Evolutionary conservation across 2,329 filamentous ascomycete species (phyloP).

Genomic region (Ophiostoma sp.): DNA sequence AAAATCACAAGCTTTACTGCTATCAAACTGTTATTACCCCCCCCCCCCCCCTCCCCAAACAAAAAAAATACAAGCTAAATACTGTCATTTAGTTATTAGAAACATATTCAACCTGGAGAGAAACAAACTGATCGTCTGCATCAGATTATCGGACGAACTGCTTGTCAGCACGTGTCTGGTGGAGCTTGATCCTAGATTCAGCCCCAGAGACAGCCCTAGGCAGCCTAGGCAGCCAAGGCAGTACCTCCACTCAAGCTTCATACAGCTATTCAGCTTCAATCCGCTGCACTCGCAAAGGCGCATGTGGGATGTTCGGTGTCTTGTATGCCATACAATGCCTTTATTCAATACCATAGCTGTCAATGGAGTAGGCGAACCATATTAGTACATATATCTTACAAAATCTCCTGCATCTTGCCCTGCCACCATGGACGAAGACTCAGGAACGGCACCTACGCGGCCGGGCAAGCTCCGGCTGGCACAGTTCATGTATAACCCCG

Average conservation of each 20-base stretch:
- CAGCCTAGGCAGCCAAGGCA: background rate
- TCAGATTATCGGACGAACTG: no score
- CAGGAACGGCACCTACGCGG: background rate
- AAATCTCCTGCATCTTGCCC: background rate
- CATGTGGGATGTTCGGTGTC: no score
- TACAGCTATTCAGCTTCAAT: no score
- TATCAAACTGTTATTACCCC: no score
- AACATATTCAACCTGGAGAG: background rate
- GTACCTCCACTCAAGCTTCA: background rate
- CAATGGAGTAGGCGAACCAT: background rate
- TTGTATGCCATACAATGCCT: background rate
- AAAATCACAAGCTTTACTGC: no score
- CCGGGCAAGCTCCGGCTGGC: background rate
- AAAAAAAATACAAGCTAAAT: no score
- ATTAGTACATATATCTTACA: background rate
- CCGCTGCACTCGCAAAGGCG: no score
- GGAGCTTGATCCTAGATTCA: background rate
- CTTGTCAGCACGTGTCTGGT: background rate
- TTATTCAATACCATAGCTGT: background rate
- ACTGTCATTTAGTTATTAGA: no score
- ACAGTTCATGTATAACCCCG: slow-evolving; percentile 4
- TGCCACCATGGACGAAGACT: background rate
- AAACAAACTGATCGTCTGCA: background rate
- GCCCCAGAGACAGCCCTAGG: background rate
- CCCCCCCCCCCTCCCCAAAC: no score